These are phyloP conservation scores for Phytophthora fragariae DNA, from an alignment of 352 stramenopile species.

Conservation along the genomic window DNA sequence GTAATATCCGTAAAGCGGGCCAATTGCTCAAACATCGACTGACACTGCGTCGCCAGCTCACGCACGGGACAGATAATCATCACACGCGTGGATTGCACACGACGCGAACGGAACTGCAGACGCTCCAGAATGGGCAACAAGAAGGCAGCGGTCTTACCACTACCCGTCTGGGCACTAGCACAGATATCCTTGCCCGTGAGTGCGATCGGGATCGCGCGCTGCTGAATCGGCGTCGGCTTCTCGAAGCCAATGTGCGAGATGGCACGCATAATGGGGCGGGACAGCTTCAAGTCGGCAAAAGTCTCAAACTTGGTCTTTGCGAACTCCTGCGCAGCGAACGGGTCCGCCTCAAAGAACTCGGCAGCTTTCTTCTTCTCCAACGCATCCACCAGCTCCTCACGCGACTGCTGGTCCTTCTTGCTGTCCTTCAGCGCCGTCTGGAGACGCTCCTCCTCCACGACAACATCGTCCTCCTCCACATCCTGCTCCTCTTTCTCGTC, in stretches of 20 bases:
- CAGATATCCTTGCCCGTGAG: constrained; percentile 98
- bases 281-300: constrained; percentile 98
- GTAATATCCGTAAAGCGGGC: constrained; percentile 97
- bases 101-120: constrained; percentile 93
- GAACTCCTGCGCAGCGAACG: constrained; percentile 79
- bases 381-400: constrained; percentile 73
- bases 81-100: constrained; percentile 91
- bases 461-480: constrained; percentile 65
- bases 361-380: constrained; percentile 84
- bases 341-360: constrained; percentile 86
- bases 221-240: constrained; percentile 95
- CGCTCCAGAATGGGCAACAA: constrained; percentile 97
- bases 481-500: constrained; percentile 55
- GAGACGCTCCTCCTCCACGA: constrained; percentile 79
- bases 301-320: constrained; percentile 89
- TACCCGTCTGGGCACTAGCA: constrained; percentile 96
- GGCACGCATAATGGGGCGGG: constrained; percentile 95
- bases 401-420: constrained; percentile 57
- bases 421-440: constrained; percentile 70
- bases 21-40: constrained; percentile 96
- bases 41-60: constrained; percentile 97
- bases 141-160: constrained; percentile 99
- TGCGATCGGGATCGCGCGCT: constrained; percentile 94
- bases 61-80: constrained; percentile 98
- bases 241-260: constrained; percentile 97